Evolutionary conservation across 495 filamentous ascomycete species (phyloP).

Genomic region (Penicillium samsonianum): DNA sequence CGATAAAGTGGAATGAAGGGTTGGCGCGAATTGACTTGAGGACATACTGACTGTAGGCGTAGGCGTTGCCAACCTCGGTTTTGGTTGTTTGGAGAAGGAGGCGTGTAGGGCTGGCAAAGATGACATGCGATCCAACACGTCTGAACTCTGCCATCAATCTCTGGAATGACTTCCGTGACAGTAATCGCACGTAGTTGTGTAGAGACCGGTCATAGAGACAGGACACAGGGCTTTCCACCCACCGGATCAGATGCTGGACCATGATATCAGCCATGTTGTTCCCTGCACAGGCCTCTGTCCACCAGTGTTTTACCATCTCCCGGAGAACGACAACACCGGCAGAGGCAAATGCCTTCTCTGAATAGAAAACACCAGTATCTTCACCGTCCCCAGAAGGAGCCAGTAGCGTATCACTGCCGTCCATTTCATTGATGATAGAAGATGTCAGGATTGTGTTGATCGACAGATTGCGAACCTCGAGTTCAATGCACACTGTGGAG

Average conservation of each 20-base stretch:
- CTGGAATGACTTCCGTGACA: constrained; percentile 94
- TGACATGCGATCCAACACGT: constrained; percentile 88
- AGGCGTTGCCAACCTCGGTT: constrained; percentile 94
- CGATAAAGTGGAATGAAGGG: constrained; percentile 94
- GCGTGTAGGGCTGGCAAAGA: constrained; percentile 87
- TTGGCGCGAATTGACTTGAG: constrained; percentile 94
- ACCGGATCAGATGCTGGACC: constrained; percentile 95
- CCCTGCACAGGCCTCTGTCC: constrained; percentile 88
- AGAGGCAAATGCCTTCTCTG: constrained; percentile 90
- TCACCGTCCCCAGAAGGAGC: constrained; percentile 67
- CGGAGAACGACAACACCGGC: constrained; percentile 85
- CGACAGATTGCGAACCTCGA: constrained; percentile 89
- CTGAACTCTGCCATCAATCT: constrained; percentile 97
- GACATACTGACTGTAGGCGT: constrained; percentile 95
- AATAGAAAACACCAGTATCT: constrained; percentile 67
- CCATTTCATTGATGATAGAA: constrained; percentile 94
- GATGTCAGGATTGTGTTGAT: constrained; percentile 98
- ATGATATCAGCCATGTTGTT: constrained; percentile 95
- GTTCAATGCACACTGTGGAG: constrained; percentile 93
- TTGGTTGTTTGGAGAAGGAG: constrained; percentile 95
- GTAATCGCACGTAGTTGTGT: constrained; percentile 97
- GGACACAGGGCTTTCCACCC: constrained; percentile 88
- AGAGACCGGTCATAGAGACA: constrained; percentile 96
- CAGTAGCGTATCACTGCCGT: constrained; percentile 69
- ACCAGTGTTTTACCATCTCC: constrained; percentile 99